Base-by-base conservation (phyloP, 805 yeast species). In the Groenewaldozyma tartarivorans region DNA sequence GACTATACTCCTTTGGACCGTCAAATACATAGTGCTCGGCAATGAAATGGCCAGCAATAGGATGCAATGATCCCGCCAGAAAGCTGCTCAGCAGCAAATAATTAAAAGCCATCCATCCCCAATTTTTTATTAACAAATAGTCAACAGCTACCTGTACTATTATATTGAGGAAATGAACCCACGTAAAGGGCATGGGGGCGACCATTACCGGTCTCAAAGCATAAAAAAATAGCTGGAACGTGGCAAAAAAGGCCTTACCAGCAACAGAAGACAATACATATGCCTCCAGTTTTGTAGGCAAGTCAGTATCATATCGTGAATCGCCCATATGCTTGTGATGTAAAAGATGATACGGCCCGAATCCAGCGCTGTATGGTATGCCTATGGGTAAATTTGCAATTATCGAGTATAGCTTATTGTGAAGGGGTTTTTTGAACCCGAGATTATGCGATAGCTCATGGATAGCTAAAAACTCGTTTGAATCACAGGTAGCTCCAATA, bases 241-340 rank as follows among this genome's bases (percentile, higher is more conserved):
- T 81, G 11, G 94, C 94, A 56, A 87, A 87, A 55, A 87, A 85
- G 0, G 92, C 83, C 60, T 87, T 87, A 1, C 96, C 96, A 35
- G 84, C 69, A 2, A 86, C 75, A 48, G 77, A 82, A 19, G 87
- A 79, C 27, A 87, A 66, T 4, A 87, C 55, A 1, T 79, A 33
- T 0, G 94, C 92, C 60, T 87, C 96, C 26, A 77, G 69, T 19
- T 62, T 57, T 0, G 96, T 87, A 27, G 96, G 96, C 47, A 87
- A 66, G 58, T 87, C 96, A 0, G 96, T 81, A 62, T 87, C 96
- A 51, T 75, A 75, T 39, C 71, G 67, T 52, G 77, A 81, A 57
- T 87, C 95, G 16, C 96, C 96, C 54, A 83, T 63, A 54, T 82
- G 86, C 60, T 87, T 87, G 63, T 87, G 96, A 56, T 87, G 96